Evolutionary conservation across 495 filamentous ascomycete genomes (phyloP).

Genomic region (Hypoxylon lienhwacheense): DNA sequence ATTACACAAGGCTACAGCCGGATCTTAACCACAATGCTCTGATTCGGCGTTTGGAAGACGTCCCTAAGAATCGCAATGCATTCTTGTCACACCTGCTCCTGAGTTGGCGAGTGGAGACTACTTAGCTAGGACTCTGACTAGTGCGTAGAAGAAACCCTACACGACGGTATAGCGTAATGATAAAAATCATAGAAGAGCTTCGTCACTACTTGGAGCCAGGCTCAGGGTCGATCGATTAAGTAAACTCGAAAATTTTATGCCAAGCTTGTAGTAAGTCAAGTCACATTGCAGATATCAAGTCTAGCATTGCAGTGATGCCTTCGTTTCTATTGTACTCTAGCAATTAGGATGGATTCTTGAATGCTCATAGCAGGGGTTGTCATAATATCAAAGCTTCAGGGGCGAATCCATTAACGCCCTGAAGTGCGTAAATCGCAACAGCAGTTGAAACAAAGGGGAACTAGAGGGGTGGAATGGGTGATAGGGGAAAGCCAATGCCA

Average conservation of each 20-base stretch:
- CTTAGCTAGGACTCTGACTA: constrained; percentile 12
- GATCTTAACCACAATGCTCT: constrained; percentile 7
- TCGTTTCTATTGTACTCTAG: constrained; percentile 35
- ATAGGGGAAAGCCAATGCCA: constrained; percentile 31
- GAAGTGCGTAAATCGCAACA: constrained; percentile 19
- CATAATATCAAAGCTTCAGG: constrained; percentile 33
- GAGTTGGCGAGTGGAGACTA: constrained; percentile 24
- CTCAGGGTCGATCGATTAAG: constrained; percentile 12
- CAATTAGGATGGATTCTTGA: constrained; percentile 30
- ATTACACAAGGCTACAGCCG: constrained; percentile 26
- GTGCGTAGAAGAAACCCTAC: constrained; percentile 5
- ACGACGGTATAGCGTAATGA: constrained; percentile 8
- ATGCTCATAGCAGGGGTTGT: constrained; percentile 15
- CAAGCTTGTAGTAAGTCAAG: constrained; percentile 33
- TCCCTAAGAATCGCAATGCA: constrained; percentile 22
- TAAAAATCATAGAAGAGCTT: constrained; percentile 1
- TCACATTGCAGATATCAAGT: constrained; percentile 32
- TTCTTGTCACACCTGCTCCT: constrained; percentile 24
- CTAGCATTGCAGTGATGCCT: constrained; percentile 35
- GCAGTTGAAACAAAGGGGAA: constrained; percentile 29
- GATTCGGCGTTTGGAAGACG: constrained; percentile 13
- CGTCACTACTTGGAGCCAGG: constrained; percentile 22
- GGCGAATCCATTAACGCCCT: constrained; percentile 32
- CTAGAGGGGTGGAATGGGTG: constrained; percentile 9
- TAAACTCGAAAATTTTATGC: constrained; percentile 17